Evolutionary conservation across 2,329 filamentous ascomycete genomes (phyloP), one percentile per base, ranked within the genome.

Genomic region (Stemphylium lycopersici): DNA sequence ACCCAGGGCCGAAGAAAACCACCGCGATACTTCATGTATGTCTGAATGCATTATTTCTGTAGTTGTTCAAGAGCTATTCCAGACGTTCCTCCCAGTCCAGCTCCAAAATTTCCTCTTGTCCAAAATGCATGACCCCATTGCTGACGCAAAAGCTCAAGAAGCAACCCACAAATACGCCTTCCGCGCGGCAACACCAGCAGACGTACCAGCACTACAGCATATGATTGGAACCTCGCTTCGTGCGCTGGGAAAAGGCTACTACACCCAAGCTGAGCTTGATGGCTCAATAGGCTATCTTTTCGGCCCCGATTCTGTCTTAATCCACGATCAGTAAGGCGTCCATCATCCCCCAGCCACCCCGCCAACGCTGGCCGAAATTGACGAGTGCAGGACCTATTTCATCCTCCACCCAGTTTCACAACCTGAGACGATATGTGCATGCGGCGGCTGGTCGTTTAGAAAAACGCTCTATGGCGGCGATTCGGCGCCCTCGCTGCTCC

Each of bases 281-380:
- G 72, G 70, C 22, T 72, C 68, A 11, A 75, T 75, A 48, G 72
- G 72, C 12, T 74, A 61, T 40, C 63, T 75, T 2, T 75, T 75
- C 51, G 72, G 71, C 2, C 70, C 71, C 2, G 72, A 74, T 45
- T 72, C 68, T 13, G 59, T 74, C 7, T 60, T 74, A 3, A 69
- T 74, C 29, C 61, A 62, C 47, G 71, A 68, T 41, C 58, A 66
- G 65, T 68, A 61, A 48, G 45, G 47, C 52, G 47, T 51, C 47
- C 50, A 36, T 43, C 41, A 42, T 34, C 20, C 36, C 24, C 22
- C 44, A 29, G 15, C 26, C 41, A 24, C 48, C 16, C 26, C 26
- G 26, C 26, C 26, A 29, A 29, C 26, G 26, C 15, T 4, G 26
- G 26, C 18, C 38, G 20, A 37, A 52, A 24, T 43, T 31, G 34